phyloP scores from a whole-genome alignment of 1,139 yeast species.

The Geotrichum europaeum region DNA sequence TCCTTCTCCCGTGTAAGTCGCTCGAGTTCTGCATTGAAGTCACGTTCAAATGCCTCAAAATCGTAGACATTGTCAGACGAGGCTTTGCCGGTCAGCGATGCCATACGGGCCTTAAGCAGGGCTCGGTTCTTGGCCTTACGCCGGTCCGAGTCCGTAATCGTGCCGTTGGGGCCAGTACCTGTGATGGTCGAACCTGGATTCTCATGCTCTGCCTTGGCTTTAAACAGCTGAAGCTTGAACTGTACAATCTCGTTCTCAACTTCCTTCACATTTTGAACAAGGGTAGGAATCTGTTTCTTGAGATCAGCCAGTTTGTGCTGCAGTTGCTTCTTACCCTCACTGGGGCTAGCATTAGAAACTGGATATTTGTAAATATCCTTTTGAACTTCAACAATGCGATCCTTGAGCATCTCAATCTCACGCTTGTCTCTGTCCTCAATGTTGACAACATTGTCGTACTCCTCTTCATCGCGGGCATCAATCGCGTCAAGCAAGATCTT shows the following conservation, averaged over 20 bases:
- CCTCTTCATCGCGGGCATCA: conserved; percentile 62
- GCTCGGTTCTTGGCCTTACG: conserved; percentile 76
- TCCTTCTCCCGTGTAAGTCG: conserved; percentile 51
- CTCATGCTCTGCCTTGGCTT: conserved; percentile 48
- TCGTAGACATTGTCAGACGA: conserved; percentile 29
- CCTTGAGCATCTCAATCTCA: conserved; percentile 61
- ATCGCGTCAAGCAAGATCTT: conserved; percentile 64
- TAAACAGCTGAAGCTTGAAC: conserved; percentile 58
- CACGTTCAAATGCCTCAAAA: conserved; percentile 50
- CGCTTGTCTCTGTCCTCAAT: conserved; percentile 41
- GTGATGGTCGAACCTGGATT: conserved; percentile 64
- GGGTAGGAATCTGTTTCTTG: conserved; percentile 62
- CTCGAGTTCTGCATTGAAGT: conserved; percentile 50
- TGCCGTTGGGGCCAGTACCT: conserved; percentile 88
- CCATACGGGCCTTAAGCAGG: conserved; percentile 76
- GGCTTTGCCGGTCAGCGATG: conserved; percentile 78
- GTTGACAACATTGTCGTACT: conserved; percentile 41
- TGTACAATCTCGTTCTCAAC: conserved; percentile 63
- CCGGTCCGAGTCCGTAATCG: conserved; percentile 72
- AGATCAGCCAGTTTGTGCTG: conserved; percentile 48
- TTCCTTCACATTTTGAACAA: conserved; percentile 54
- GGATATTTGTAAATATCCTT: conserved; percentile 39
- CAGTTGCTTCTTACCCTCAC: conserved; percentile 38
- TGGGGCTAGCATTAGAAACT: conserved; percentile 28
- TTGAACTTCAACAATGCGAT: conserved; percentile 54